Percentiles rank a stretch among this genome's conserved stretches.
phyloP scores from a whole-genome alignment of 225 moss, liverwort and hornwort species.

The Takakia lepidozioides region DNA sequence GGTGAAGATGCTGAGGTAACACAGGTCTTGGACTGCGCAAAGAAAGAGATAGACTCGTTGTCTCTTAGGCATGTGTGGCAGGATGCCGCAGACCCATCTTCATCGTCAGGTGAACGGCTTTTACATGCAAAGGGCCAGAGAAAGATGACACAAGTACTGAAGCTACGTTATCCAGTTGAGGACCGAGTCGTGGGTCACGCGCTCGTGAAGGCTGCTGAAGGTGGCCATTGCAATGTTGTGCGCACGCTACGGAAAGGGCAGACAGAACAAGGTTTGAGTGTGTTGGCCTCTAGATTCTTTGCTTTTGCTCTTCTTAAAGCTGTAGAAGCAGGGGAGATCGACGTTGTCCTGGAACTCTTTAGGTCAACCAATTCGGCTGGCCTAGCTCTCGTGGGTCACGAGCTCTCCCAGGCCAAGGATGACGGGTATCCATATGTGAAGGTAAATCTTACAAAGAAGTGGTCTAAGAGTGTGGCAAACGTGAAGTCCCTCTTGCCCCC shows the following conservation, averaged over 20 bases:
- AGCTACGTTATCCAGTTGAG: constrained; percentile 13
- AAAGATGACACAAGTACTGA: constrained; percentile 16
- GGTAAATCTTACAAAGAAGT: constrained; percentile 14
- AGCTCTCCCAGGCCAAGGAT: constrained; percentile 16
- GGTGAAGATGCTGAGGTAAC: constrained; percentile 15
- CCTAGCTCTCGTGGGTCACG: constrained; percentile 24
- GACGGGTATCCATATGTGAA: constrained; percentile 20
- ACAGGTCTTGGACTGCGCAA: constrained; percentile 18
- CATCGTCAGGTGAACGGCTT: constrained; percentile 1
- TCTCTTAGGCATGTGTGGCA: constrained; percentile 13
- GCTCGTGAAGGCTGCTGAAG: constrained; percentile 31
- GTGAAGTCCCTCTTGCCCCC: constrained; percentile 17
- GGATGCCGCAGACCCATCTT: constrained; percentile 37
- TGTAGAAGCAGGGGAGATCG: constrained; percentile 16
- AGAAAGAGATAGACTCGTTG: constrained; percentile 13
- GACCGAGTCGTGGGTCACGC: constrained; percentile 40
- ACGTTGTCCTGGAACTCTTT: constrained; percentile 18
- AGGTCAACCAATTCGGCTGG: constrained; percentile 12
- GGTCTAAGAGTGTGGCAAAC: constrained; percentile 8
- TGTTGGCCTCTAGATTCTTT: constrained; percentile 29
- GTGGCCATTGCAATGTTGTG: constrained; percentile 19
- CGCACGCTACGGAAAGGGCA: constrained; percentile 24
- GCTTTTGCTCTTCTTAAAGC: constrained; percentile 41
- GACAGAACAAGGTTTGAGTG: constrained; percentile 17
- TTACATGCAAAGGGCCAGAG: constrained; percentile 19